Conservation (phyloP, 2,329 filamentous ascomycete genomes). For the Neopestalotiopsis clavispora region DNA sequence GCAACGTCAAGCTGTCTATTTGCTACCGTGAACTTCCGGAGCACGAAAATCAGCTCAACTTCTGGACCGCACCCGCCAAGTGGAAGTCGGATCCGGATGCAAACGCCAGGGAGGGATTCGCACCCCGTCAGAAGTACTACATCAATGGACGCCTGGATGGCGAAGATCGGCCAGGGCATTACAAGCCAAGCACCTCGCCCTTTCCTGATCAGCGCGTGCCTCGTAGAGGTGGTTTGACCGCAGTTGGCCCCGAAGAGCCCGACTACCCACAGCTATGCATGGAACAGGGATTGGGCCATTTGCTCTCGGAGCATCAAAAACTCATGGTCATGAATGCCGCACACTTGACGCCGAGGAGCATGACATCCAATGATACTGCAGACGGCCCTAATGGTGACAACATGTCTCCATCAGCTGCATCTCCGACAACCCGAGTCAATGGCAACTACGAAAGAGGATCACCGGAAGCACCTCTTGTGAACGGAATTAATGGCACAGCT, state of each 20-base stretch:
- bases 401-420: constrained; percentile 19
- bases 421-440: constrained; percentile 18
- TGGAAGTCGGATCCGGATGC: constrained; percentile 65
- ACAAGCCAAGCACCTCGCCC: constrained; percentile 56
- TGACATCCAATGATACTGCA: constrained; percentile 34
- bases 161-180: constrained; percentile 54
- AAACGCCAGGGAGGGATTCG: constrained; percentile 55
- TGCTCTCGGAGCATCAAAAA: constrained; percentile 52
- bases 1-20: constrained; percentile 58
- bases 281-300: constrained; percentile 62
- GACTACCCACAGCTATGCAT: constrained; percentile 60
- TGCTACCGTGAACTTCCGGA: constrained; percentile 65
- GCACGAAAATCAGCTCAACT: constrained; percentile 48
- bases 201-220: constrained; percentile 61
- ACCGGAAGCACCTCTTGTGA: constrained; percentile 19
- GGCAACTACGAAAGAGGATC: constrained; percentile 13
- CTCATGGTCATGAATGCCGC: constrained; percentile 52
- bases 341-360: constrained; percentile 51
- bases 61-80: constrained; percentile 51
- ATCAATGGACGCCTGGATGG: constrained; percentile 58
- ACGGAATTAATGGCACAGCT: constrained; percentile 20
- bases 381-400: constrained; percentile 18
- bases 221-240: constrained; percentile 55
- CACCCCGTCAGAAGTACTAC: constrained; percentile 63
- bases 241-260: constrained; percentile 59